phyloP scores from a whole-genome alignment of 1,284 basidiomycete species.

The Macrocystidia cucumis region DNA sequence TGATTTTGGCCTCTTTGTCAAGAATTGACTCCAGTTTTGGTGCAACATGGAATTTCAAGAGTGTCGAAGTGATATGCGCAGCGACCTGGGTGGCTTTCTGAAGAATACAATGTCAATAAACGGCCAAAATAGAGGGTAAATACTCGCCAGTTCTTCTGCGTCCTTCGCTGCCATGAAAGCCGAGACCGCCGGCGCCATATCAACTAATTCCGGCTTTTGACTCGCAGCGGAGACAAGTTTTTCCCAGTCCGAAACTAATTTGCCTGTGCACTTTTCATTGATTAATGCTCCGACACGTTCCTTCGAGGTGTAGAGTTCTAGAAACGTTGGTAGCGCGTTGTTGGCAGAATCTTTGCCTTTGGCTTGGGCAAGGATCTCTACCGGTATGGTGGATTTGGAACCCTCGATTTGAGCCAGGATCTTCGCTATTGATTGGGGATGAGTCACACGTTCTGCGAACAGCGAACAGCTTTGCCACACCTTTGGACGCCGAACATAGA shows the following conservation, averaged over 20 bases:
- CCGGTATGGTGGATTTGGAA: conserved; percentile 40
- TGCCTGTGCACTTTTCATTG: conserved; percentile 78
- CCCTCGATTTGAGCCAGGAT: conserved; percentile 66
- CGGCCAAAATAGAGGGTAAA: conserved; percentile 7
- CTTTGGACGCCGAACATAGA: conserved; percentile 86
- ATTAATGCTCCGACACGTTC: conserved; percentile 61
- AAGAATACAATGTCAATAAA: conserved; percentile 5
- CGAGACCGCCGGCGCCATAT: conserved; percentile 74
- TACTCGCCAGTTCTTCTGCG: conserved; percentile 78
- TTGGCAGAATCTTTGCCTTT: conserved; percentile 69
- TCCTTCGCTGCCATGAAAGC: conserved; percentile 85
- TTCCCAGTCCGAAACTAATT: conserved; percentile 78
- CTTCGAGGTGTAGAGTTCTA: conserved; percentile 45
- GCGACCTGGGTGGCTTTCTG: conserved; percentile 78
- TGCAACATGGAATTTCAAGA: conserved; percentile 83
- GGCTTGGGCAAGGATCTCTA: conserved; percentile 65
- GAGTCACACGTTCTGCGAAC: conserved; percentile 6
- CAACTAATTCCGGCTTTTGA: conserved; percentile 65
- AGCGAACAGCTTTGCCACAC: conserved; percentile 28
- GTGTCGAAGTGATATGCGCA: conserved; percentile 76
- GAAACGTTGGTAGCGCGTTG: conserved; percentile 59
- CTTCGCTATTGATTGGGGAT: conserved; percentile 43
- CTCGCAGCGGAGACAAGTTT: conserved; percentile 43
- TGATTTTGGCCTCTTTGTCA: conserved; percentile 86
- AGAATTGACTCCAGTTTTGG: conserved; percentile 87